Conservation (phyloP, 2,329 filamentous ascomycete species). For the Aspergillus texensis region DNA sequence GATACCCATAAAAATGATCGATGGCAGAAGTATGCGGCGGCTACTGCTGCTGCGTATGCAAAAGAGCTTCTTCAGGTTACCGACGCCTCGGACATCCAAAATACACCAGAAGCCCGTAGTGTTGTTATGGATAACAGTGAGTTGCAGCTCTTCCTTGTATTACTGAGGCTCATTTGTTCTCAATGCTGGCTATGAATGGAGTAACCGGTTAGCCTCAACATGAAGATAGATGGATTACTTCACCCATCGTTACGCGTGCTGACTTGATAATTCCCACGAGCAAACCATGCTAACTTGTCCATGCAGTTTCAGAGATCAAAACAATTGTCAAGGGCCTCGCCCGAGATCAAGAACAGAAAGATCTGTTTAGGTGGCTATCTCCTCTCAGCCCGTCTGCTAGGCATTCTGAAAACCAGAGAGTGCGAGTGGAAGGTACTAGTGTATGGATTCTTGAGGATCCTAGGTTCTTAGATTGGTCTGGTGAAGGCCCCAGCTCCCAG, state of each 20-base stretch:
- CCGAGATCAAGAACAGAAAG: not conserved
- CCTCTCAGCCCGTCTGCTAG: slow-evolving; percentile 1
- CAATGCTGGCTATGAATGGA: too few species aligned
- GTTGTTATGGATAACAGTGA: not conserved
- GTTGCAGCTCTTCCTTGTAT: not conserved
- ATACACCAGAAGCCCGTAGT: not conserved
- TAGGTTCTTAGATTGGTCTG: not conserved
- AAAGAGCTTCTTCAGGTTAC: slow-evolving; percentile 4
- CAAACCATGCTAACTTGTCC: not conserved
- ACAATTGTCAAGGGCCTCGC: not conserved
- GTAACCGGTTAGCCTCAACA: too few species aligned
- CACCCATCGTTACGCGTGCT: too few species aligned
- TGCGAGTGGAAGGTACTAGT: slow-evolving; percentile 3
- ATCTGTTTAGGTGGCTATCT: not conserved
- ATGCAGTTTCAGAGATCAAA: not conserved
- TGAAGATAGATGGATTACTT: too few species aligned
- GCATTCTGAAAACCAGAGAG: slow-evolving; percentile 5
- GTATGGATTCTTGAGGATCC: slow-evolving; percentile 3
- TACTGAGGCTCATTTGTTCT: too few species aligned
- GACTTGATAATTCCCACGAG: too few species aligned
- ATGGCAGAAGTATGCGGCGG: slow-evolving; percentile 10
- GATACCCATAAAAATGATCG: slow-evolving; percentile 9
- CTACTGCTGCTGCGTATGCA: slow-evolving; percentile 6
- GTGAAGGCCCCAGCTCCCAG: not conserved
- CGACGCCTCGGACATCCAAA: not conserved